These are phyloP conservation scores for Exophiala xenobiotica DNA, from an alignment of 2,329 filamentous ascomycete genomes.

Conservation along the genomic window DNA sequence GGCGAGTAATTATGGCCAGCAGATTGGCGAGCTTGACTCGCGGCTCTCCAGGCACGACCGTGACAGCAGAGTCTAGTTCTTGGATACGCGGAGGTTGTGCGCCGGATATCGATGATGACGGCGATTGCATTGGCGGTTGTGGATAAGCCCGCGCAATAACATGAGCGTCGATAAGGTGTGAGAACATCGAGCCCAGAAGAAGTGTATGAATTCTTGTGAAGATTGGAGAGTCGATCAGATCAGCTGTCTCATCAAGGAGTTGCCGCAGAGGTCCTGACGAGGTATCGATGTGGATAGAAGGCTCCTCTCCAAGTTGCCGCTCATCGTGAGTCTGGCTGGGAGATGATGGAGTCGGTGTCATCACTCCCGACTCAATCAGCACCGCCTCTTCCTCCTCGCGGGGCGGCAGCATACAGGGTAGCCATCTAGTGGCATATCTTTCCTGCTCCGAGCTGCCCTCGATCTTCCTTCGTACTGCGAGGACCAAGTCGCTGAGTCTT, in stretches of 20 bases:
- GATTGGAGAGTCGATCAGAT: constrained; percentile 89
- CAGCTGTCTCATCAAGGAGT: constrained; percentile 90
- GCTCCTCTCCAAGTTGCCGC: constrained; percentile 12
- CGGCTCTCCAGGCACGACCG: constrained; percentile 42
- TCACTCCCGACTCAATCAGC: constrained; percentile 80
- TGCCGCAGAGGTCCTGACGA: constrained; percentile 62
- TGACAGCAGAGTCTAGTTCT: constrained; percentile 43
- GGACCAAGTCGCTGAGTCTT: constrained; percentile 73
- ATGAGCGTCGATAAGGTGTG: constrained; percentile 77
- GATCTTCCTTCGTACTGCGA: constrained; percentile 79
- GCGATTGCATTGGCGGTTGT: constrained; percentile 39
- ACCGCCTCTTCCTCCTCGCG: constrained; percentile 70
- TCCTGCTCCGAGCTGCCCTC: constrained; percentile 71
- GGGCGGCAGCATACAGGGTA: constrained; percentile 79
- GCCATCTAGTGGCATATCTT: constrained; percentile 67
- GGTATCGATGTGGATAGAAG: constrained; percentile 23
- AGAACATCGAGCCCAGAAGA: constrained; percentile 84
- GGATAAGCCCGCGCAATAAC: constrained; percentile 78
- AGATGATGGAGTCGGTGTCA: constrained; percentile 40
- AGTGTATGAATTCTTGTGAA: constrained; percentile 84
- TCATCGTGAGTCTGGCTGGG: constrained; percentile 23
- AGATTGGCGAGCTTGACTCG: constrained; percentile 81
- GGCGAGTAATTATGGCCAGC: constrained; percentile 82
- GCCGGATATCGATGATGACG: constrained; percentile 49
- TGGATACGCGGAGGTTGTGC: constrained; percentile 33